A percentile compares a stretch with the other conserved stretches of the same genome.
These are phyloP conservation scores for Tieghemostelium lacteum DNA, from an alignment of 78 protist genomes.

Conservation along the genomic window DNA sequence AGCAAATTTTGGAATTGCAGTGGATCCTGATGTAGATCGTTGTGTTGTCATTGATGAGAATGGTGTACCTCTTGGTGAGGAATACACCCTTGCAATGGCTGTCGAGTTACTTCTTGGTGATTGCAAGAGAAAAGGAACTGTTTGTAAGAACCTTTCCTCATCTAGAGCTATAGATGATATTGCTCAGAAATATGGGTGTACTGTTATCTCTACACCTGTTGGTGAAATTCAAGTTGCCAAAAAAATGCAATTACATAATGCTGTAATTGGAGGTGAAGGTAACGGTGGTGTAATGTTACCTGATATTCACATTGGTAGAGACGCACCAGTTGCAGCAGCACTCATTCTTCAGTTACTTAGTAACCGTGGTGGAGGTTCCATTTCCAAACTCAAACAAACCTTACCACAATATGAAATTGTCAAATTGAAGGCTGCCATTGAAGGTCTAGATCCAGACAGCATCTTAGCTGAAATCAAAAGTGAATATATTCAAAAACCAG, in stretches of 20 bases:
- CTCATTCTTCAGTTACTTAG: constrained; percentile 68
- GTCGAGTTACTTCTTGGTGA: constrained; percentile 79
- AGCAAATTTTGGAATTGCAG: constrained; percentile 86
- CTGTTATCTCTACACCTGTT: constrained; percentile 72
- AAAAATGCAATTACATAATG: constrained; percentile 41
- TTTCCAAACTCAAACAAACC: constrained; percentile 50
- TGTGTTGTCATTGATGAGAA: constrained; percentile 84
- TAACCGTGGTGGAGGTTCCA: constrained; percentile 8
- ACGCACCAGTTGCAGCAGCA: constrained; percentile 86
- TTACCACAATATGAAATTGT: constrained; percentile 86
- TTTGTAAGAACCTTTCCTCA: constrained; percentile 81
- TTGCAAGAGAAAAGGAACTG: constrained; percentile 35
- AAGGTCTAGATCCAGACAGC: constrained; percentile 80
- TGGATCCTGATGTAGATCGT: constrained; percentile 87
- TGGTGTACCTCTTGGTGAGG: constrained; percentile 85
- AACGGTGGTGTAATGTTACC: constrained; percentile 89
- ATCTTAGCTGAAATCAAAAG: constrained; percentile 19
- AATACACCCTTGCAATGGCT: constrained; percentile 81
- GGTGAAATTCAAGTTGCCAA: constrained; percentile 88
- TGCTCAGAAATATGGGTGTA: constrained; percentile 56
- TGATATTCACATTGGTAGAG: constrained; percentile 85
- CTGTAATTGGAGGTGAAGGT: constrained; percentile 85
- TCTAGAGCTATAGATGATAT: constrained; percentile 85
- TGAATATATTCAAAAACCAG: constrained; percentile 34
- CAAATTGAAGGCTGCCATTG: constrained; percentile 75